A percentile compares a stretch with the other conserved stretches of the same genome.
These are phyloP conservation scores for Coniella vitis DNA, from an alignment of 2,329 filamentous ascomycete genomes.

Conservation along the genomic window DNA sequence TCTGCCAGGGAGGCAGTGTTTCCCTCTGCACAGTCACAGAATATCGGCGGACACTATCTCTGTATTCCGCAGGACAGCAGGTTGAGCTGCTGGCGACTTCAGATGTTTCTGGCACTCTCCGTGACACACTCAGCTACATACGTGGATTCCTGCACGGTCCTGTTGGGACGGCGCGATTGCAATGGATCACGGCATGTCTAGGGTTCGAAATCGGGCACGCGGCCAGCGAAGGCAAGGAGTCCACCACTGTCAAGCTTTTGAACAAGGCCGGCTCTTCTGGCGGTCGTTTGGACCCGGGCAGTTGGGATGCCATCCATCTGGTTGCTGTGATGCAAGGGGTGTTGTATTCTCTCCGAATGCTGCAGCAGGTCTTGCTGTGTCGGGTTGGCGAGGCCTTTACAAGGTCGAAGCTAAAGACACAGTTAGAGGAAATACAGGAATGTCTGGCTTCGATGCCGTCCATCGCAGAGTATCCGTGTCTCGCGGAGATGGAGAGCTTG, in stretches of 20 bases:
- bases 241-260: constrained; percentile 26
- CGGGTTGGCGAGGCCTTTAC: not conserved
- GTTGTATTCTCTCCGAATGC: constrained; percentile 54
- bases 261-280: constrained; percentile 20
- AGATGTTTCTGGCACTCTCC: constrained; percentile 20
- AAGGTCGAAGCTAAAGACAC: not conserved
- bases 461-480: constrained; percentile 5
- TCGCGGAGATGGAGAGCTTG: not conserved
- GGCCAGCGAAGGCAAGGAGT: constrained; percentile 23
- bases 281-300: constrained; percentile 26
- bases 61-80: constrained; percentile 24
- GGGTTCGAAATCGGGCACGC: constrained; percentile 31
- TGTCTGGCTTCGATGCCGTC: constrained; percentile 9
- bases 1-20: constrained; percentile 12
- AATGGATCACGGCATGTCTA: constrained; percentile 30
- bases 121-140: constrained; percentile 17
- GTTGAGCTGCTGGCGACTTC: constrained; percentile 22
- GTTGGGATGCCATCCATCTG: constrained; percentile 57
- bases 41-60: constrained; percentile 30
- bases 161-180: constrained; percentile 11
- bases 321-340: constrained; percentile 53
- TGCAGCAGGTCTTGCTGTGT: constrained; percentile 39
- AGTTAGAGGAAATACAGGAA: not conserved
- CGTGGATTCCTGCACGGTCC: not conserved
- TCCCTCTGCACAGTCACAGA: constrained; percentile 25